These are phyloP conservation scores for Talaromyces sp. DNA, from an alignment of 2,329 filamentous ascomycete genomes.

Conservation along the genomic window DNA sequence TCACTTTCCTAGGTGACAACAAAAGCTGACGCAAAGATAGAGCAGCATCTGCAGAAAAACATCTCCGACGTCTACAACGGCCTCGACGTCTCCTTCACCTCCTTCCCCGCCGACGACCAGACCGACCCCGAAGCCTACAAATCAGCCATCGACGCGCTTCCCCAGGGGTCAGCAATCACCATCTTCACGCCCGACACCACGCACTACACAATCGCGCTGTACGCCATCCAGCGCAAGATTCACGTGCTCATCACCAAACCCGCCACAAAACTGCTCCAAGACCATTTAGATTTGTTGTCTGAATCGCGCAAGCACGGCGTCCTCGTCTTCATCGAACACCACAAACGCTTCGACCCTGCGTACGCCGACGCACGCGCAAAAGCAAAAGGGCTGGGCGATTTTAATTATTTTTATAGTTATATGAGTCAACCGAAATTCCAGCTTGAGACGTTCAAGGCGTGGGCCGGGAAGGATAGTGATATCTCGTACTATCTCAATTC, in stretches of 20 bases:
- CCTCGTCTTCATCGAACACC: constrained; percentile 90
- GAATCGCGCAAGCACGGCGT: constrained; percentile 70
- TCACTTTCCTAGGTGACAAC: not conserved
- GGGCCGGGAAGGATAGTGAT: constrained; percentile 86
- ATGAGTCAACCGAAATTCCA: constrained; percentile 92
- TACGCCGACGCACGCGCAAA: constrained; percentile 82
- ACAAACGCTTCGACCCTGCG: constrained; percentile 92
- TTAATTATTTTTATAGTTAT: constrained; percentile 98
- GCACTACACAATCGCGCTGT: constrained; percentile 85
- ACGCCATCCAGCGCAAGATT: constrained; percentile 80
- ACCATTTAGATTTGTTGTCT: constrained; percentile 72
- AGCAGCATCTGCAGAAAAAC: constrained; percentile 76
- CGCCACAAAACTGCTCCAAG: constrained; percentile 74
- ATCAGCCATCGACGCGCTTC: constrained; percentile 75
- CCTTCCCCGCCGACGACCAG: constrained; percentile 70
- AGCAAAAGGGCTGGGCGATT: constrained; percentile 74
- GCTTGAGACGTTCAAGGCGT: constrained; percentile 89
- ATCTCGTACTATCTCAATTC: constrained; percentile 96
- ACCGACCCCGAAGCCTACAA: constrained; percentile 80
- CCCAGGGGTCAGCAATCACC: constrained; percentile 80
- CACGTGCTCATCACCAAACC: constrained; percentile 95
- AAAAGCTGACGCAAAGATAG: not conserved
- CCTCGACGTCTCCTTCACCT: constrained; percentile 79
- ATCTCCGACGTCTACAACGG: constrained; percentile 83
- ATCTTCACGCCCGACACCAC: constrained; percentile 95